phyloP scores from a whole-genome alignment of 148 eudicot species.

The Cornus florida region DNA sequence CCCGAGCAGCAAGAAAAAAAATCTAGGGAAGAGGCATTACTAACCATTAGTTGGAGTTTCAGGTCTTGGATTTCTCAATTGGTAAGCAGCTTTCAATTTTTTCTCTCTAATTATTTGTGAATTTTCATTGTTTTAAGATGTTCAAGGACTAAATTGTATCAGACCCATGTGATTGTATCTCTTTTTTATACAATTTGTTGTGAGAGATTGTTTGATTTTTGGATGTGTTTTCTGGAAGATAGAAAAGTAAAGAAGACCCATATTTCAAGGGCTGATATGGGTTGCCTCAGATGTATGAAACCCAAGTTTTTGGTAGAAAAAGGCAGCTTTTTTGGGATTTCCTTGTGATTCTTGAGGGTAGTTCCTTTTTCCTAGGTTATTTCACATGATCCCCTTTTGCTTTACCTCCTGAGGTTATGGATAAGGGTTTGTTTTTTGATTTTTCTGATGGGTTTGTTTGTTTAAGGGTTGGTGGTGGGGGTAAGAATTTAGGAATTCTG shows the following conservation, averaged over 20 bases:
- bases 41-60: constrained; percentile 8
- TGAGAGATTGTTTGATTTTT: constrained; percentile 14
- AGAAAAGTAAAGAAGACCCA: constrained; percentile 6
- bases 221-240: constrained; percentile 18
- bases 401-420: constrained; percentile 26
- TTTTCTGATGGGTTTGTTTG: constrained; percentile 17
- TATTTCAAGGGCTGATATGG: constrained; percentile 29
- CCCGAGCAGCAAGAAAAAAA: constrained; percentile 6
- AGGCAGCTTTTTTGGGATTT: constrained; percentile 29
- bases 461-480: constrained; percentile 39
- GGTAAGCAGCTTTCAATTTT: constrained; percentile 32
- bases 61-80: constrained; percentile 17
- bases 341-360: constrained; percentile 29
- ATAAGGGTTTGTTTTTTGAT: constrained; percentile 31
- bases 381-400: constrained; percentile 17
- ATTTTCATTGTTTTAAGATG: neutral
- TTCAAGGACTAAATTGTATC: neutral
- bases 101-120: neutral
- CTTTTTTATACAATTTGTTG: neutral
- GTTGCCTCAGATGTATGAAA: constrained; percentile 51
- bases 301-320: constrained; percentile 36
- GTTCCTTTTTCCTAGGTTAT: constrained; percentile 15
- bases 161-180: neutral
- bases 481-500: constrained; percentile 24
- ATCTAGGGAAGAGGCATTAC: constrained; percentile 7